phyloP scores from a whole-genome alignment of 202 grass and related monocot species.

The Panicum virgatum region DNA sequence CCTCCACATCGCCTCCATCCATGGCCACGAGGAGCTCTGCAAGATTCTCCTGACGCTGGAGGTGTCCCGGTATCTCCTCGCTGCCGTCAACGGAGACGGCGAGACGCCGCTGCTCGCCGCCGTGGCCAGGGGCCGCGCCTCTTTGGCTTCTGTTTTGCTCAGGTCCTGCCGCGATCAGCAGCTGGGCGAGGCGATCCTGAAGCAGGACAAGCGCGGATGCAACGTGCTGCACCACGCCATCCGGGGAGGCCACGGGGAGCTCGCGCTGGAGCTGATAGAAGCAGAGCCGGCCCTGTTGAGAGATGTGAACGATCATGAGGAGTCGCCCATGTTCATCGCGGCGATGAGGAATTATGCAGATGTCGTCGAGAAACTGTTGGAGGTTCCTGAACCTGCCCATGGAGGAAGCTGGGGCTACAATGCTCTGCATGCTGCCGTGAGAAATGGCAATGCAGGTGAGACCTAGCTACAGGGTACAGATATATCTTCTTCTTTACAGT shows the following conservation, averaged over 20 bases:
- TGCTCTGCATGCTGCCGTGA: slow-evolving; percentile 40
- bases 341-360: slow-evolving; percentile 4
- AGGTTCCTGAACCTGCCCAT: not conserved
- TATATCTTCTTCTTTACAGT: too few species aligned
- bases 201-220: not conserved
- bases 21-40: not conserved
- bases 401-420: not conserved
- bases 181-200: not conserved
- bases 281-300: not conserved
- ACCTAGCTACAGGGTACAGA: too few species aligned
- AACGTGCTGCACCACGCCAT: not conserved
- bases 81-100: not conserved
- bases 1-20: not conserved
- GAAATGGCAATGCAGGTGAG: slow-evolving; percentile 29
- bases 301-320: not conserved
- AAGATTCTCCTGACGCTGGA: not conserved
- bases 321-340: slow-evolving; percentile 40
- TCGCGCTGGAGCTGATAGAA: not conserved
- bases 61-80: not conserved
- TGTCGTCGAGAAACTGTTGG: not conserved
- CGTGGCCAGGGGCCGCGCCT: not conserved
- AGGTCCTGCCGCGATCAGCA: not conserved
- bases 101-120: not conserved
- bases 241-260: not conserved
- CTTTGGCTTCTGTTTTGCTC: not conserved